A percentile compares a stretch with the other conserved stretches of the same genome.
These are phyloP conservation scores for Aspergillus indologenus DNA, from an alignment of 495 filamentous ascomycete genomes.

Conservation along the genomic window DNA sequence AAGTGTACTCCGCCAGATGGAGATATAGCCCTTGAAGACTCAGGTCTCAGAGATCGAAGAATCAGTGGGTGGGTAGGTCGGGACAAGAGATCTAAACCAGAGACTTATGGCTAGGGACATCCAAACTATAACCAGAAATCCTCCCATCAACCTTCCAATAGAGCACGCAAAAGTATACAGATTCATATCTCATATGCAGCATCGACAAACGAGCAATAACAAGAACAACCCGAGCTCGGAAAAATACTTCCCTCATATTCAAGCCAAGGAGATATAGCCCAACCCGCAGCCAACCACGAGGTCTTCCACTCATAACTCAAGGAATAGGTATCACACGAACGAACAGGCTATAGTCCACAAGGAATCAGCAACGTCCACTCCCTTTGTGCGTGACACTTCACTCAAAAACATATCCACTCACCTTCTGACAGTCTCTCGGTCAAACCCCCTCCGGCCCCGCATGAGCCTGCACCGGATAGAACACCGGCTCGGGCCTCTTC, in stretches of 20 bases:
- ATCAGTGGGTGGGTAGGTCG: too few species aligned
- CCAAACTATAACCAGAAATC: too few species aligned
- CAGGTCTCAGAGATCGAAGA: too few species aligned
- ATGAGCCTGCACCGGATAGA: conserved; percentile 2
- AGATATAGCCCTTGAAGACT: too few species aligned
- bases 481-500: background rate
- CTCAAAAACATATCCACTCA: background rate
- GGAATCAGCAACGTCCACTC: too few species aligned
- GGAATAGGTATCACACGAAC: background rate
- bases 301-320: background rate
- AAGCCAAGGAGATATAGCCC: background rate
- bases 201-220: background rate
- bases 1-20: too few species aligned
- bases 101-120: too few species aligned
- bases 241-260: background rate
- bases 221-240: background rate
- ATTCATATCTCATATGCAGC: background rate
- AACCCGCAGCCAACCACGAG: background rate
- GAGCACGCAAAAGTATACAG: background rate
- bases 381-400: background rate
- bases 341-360: too few species aligned
- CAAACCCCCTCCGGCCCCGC: background rate
- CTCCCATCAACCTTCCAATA: too few species aligned
- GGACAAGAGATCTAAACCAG: too few species aligned
- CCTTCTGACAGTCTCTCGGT: background rate